These are phyloP conservation scores for Colletotrichum simmondsii DNA, from an alignment of 2,329 filamentous ascomycete species.

Conservation along the genomic window DNA sequence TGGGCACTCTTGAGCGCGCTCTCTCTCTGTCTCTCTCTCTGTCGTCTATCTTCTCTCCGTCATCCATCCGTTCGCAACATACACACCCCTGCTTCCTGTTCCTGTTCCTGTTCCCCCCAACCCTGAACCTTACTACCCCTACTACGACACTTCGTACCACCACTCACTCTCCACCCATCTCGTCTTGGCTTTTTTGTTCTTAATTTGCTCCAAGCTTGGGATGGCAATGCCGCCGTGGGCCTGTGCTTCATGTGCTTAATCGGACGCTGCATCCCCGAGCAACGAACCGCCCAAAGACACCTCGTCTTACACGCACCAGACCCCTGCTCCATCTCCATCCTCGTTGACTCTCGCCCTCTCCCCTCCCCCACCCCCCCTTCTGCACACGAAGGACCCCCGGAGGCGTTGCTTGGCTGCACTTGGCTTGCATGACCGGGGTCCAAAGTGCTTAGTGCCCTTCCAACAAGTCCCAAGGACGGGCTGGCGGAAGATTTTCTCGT, in stretches of 20 bases:
- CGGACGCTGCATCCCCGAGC: conserved; percentile 32
- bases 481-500: conserved; percentile 32
- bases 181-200: conserved; percentile 33
- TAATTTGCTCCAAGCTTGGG: conserved; percentile 36
- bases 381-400: conserved; percentile 6
- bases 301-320: not conserved
- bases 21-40: not conserved
- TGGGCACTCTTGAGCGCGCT: not conserved
- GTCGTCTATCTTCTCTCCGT: conserved; percentile 31
- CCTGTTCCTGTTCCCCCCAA: conserved; percentile 25
- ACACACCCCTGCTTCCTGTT: conserved; percentile 15
- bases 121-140: conserved; percentile 8
- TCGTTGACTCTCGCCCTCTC: not conserved
- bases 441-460: conserved; percentile 5
- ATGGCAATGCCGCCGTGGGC: conserved; percentile 36
- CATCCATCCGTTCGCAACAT: conserved; percentile 19
- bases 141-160: not conserved
- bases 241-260: conserved; percentile 37
- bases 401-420: conserved; percentile 21
- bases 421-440: conserved; percentile 9
- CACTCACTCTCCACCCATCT: conserved; percentile 20
- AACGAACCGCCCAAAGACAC: conserved; percentile 20
- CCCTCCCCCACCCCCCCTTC: not conserved
- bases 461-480: conserved; percentile 11
- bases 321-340: conserved; percentile 10